These are phyloP conservation scores for Cucumis cinereus DNA, from an alignment of 306 rosid genomes.

Conservation along the genomic window DNA sequence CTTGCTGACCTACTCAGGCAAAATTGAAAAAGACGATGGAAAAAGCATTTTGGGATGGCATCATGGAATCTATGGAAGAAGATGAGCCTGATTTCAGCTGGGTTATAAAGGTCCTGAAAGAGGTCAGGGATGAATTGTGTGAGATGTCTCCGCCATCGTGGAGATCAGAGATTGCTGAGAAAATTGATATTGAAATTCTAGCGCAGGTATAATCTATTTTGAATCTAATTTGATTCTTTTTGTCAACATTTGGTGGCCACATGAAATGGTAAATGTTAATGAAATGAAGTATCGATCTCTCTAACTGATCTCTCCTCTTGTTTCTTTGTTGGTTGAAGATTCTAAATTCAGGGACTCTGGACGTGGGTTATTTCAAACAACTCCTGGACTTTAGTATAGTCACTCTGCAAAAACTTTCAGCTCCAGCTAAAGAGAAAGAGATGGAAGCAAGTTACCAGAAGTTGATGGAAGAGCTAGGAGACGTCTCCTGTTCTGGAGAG, in stretches of 20 bases:
- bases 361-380: conserved; percentile 62
- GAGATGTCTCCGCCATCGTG: conserved; percentile 74
- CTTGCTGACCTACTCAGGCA: conserved; percentile 24
- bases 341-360: conserved; percentile 63
- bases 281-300: neutral
- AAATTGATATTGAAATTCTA: conserved; percentile 60
- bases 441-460: conserved; percentile 40
- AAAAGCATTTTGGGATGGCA: conserved; percentile 87
- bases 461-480: conserved; percentile 54
- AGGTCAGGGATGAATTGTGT: conserved; percentile 80
- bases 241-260: neutral
- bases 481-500: conserved; percentile 40
- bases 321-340: conserved; percentile 30
- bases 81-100: conserved; percentile 59
- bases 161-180: conserved; percentile 54
- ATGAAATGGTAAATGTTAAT: neutral
- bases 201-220: conserved; percentile 45
- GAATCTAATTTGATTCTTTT: conserved; percentile 3
- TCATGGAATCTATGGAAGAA: conserved; percentile 60
- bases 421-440: conserved; percentile 64
- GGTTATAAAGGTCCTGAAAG: conserved; percentile 57
- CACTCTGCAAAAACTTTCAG: conserved; percentile 72
- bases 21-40: conserved; percentile 62
- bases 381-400: conserved; percentile 66
- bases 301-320: conserved; percentile 3